phyloP scores from a whole-genome alignment of 2,329 filamentous ascomycete genomes.

The Beauveria pseudobassiana region DNA sequence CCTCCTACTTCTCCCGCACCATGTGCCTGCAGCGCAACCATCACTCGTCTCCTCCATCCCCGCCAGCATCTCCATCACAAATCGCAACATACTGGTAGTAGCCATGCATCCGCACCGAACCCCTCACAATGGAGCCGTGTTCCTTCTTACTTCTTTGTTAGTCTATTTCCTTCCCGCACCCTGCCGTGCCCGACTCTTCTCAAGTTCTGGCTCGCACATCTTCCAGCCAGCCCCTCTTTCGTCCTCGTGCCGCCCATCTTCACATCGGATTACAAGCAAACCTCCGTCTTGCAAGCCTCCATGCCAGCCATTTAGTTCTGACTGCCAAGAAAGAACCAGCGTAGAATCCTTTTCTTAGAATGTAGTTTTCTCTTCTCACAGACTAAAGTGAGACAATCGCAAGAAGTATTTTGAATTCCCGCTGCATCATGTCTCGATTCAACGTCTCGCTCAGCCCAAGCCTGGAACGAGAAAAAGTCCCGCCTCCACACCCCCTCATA shows the following conservation, averaged over 20 bases:
- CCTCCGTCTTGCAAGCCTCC: too few relatives aligned
- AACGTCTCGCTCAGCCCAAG: not conserved
- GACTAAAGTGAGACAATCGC: not conserved
- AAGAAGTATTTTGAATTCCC: not conserved
- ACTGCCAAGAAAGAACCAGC: too few relatives aligned
- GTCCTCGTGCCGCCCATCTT: not conserved
- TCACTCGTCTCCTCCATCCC: not conserved
- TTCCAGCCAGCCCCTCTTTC: not conserved
- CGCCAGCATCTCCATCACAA: not conserved
- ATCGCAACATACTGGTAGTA: not conserved
- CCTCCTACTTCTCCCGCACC: not conserved
- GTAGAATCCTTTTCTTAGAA: not conserved
- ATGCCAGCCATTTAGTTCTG: not conserved
- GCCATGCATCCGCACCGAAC: not conserved
- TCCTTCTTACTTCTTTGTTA: too few relatives aligned
- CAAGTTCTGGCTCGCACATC: not conserved
- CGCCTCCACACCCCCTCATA: not conserved
- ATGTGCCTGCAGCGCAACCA: not conserved
- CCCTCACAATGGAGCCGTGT: not conserved
- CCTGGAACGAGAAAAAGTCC: not conserved
- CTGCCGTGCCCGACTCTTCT: not conserved
- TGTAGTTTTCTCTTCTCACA: not conserved
- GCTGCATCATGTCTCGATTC: not conserved
- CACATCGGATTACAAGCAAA: not conserved
- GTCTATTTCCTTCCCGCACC: not conserved